phyloP scores from a whole-genome alignment of 1,284 basidiomycete genomes.

The Papiliotrema fonsecae region DNA sequence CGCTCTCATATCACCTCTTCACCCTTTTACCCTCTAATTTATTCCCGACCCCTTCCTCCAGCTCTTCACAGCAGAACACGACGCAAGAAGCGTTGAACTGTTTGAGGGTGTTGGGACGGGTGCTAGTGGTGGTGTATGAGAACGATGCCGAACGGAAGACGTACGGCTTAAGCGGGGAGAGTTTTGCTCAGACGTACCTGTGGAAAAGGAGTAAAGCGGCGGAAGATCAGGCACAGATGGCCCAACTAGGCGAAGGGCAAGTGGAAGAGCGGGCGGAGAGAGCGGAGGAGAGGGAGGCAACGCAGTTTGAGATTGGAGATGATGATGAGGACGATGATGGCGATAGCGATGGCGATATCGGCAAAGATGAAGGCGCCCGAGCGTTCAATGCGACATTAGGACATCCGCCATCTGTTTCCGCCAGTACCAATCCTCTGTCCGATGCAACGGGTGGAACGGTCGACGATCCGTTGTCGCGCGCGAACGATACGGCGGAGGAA shows the following conservation, averaged over 20 bases:
- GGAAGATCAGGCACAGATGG: not conserved
- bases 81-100: constrained; percentile 84
- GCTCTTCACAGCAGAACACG: constrained; percentile 49
- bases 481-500: constrained; percentile 1
- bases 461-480: constrained; percentile 30
- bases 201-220: constrained; percentile 13
- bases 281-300: constrained; percentile 11
- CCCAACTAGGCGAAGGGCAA: no score
- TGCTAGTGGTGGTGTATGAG: constrained; percentile 84
- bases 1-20: constrained; percentile 70
- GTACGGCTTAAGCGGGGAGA: constrained; percentile 17
- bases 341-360: constrained; percentile 16
- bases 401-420: constrained; percentile 29
- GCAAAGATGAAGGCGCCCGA: constrained; percentile 60
- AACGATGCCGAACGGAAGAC: constrained; percentile 60
- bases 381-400: constrained; percentile 41
- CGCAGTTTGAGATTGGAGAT: constrained; percentile 34
- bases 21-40: constrained; percentile 73
- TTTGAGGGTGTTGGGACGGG: constrained; percentile 72
- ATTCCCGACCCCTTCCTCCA: constrained; percentile 59
- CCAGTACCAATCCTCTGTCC: constrained; percentile 16
- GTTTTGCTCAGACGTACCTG: constrained; percentile 22
- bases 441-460: constrained; percentile 9
- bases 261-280: not conserved
- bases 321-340: constrained; percentile 58